phyloP scores from a whole-genome alignment of 106 monocot genomes.

The Apostasia shenzhenica region DNA sequence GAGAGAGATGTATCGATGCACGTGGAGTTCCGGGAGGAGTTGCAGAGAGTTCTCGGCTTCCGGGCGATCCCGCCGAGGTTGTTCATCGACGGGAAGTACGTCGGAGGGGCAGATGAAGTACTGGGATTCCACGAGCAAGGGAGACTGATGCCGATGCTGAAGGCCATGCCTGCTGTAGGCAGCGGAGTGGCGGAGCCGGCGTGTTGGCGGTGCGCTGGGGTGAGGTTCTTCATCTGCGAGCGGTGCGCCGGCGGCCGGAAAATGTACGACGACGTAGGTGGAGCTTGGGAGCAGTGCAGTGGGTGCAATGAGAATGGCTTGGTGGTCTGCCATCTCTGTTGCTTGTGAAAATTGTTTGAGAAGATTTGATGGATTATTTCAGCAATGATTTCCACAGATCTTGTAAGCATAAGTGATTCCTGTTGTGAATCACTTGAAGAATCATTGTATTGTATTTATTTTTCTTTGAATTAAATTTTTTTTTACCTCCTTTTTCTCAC shows the following conservation, averaged over 20 bases:
- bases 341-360: neutral
- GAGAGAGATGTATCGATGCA: conserved; percentile 86
- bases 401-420: too few species aligned
- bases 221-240: conserved; percentile 37
- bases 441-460: too few species aligned
- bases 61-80: conserved; percentile 59
- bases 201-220: conserved; percentile 35
- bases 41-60: conserved; percentile 31
- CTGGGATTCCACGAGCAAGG: conserved; percentile 70
- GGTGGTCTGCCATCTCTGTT: conserved; percentile 41
- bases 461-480: too few species aligned
- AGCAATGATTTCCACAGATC: too few species aligned
- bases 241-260: conserved; percentile 48
- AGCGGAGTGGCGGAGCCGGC: neutral
- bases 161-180: conserved; percentile 9
- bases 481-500: too few species aligned
- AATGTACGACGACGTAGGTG: conserved; percentile 11
- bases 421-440: too few species aligned
- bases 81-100: conserved; percentile 57
- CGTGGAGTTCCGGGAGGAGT: conserved; percentile 65
- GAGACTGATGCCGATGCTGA: conserved; percentile 37
- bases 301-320: conserved; percentile 79
- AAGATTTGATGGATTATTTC: too few species aligned
- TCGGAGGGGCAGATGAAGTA: conserved; percentile 76
- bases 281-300: conserved; percentile 7